Conservation (phyloP, 1,139 yeast genomes). For the Arxiozyma slooffiae region DNA sequence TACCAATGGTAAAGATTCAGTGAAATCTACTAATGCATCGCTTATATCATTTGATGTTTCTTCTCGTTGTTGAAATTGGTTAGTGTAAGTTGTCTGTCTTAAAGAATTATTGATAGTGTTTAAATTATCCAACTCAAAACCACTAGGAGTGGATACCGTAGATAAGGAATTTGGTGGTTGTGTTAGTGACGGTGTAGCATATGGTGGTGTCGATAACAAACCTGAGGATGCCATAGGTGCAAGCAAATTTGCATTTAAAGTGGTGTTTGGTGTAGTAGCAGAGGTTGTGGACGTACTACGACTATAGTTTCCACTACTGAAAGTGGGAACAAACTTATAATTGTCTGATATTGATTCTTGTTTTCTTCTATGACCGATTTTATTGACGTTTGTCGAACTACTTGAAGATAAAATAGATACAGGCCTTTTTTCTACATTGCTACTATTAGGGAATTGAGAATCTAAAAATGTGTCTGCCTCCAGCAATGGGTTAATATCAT, state of each 20-base stretch:
- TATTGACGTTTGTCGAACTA: slow-evolving; percentile 2
- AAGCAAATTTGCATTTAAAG: slow-evolving; percentile 2
- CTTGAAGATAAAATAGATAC: slow-evolving; percentile 1
- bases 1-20: not conserved
- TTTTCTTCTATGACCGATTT: slow-evolving; percentile 17
- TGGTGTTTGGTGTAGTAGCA: slow-evolving; percentile 3
- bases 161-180: slow-evolving; percentile 17
- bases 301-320: slow-evolving; percentile 1
- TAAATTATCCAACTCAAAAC: not conserved
- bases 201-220: slow-evolving; percentile 18
- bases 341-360: slow-evolving; percentile 26
- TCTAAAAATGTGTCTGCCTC: slow-evolving; percentile 18
- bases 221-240: slow-evolving; percentile 8
- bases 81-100: not conserved
- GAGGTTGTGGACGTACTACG: not conserved
- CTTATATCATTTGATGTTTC: not conserved
- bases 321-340: slow-evolving; percentile 9
- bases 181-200: slow-evolving; percentile 14
- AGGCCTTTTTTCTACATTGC: not conserved
- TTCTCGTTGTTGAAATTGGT: not conserved
- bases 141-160: slow-evolving; percentile 20
- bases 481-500: slow-evolving; percentile 2
- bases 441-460: slow-evolving; percentile 10
- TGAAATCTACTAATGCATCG: not conserved
- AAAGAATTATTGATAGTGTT: not conserved